Base-by-base conservation (phyloP, 2,329 filamentous ascomycete genomes). In the Aspergillus sp. region DNA sequence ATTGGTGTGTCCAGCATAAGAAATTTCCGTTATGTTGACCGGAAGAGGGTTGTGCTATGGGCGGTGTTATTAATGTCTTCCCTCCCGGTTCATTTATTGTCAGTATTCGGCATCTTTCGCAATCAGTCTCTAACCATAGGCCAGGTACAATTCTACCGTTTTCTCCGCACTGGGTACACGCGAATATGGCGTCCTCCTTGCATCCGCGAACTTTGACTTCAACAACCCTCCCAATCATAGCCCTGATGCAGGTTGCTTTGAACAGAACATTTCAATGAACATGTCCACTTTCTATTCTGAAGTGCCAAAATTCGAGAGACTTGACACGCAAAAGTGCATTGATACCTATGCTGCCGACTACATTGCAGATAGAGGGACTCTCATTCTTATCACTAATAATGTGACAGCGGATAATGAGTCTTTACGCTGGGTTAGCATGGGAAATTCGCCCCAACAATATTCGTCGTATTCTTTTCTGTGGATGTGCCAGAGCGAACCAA, bases 1-100 rank as follows among this genome's bases (percentile, higher is more conserved):
- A 51, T 57, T 41, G 55, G 55, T 7, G 45, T 48, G 3, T 48
- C 37, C 42, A 52, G 45, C 5, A 38, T 51, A 3, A 43, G 47
- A 7, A 54, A 25, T 20, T 52, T 4, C 3, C 41, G 5, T 25
- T 41, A 12, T 15, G 33, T 39, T 13, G 7, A 22, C 23, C 15
- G 30, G 5, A 27, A 20, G 5, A 44, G 44, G 13, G 15, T 23
- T 10, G 17, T 30, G 12, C 33, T 12, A 22, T 15, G n/a, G n/a
- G 10, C 17, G 20, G 9, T 43, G 23, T 19, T 44, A n/a, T n/a
- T 53, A 7, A 2, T 53, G 2, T 58, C 45, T 7, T 46, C 48
- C 3, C 53, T 48, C 1, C 53, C 56, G 0, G 48, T 58, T 45
- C 57, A 60, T 51, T 17, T 60, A 41, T 13, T 60, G 52, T 58